Evolutionary conservation across 2,329 filamentous ascomycete genomes (phyloP).

Genomic region (Colletotrichum sp.): DNA sequence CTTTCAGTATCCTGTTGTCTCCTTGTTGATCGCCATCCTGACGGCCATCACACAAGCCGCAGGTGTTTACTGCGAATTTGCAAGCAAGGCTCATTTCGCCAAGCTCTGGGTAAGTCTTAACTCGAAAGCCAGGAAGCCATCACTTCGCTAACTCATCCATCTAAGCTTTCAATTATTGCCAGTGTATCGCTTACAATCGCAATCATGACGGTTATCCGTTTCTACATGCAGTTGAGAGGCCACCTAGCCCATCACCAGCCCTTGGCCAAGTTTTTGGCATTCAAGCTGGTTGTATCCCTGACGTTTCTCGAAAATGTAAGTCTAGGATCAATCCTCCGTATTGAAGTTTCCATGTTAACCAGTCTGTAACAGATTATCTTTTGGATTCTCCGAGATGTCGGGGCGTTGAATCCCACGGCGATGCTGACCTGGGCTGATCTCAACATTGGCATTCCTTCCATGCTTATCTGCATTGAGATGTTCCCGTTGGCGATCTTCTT

Average conservation of each 20-base stretch:
- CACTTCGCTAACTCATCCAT: background rate
- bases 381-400: constrained; percentile 26
- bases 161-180: constrained; percentile 29
- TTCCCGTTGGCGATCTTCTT: constrained; percentile 27
- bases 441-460: constrained; percentile 25
- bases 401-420: constrained; percentile 21
- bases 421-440: constrained; percentile 27
- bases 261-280: constrained; percentile 29
- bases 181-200: constrained; percentile 27
- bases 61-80: constrained; percentile 34
- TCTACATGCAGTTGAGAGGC: constrained; percentile 9
- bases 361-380: constrained; percentile 24
- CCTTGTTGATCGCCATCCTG: constrained; percentile 45
- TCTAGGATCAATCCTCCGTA: background rate
- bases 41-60: constrained; percentile 32
- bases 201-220: constrained; percentile 28
- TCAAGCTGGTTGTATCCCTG: constrained; percentile 29
- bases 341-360: background rate
- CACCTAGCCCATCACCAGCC: constrained; percentile 27
- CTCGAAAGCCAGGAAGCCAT: rapidly evolving
- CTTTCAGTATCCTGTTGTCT: constrained; percentile 44
- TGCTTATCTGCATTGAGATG: constrained; percentile 30
- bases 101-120: constrained; percentile 29
- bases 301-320: constrained; percentile 23
- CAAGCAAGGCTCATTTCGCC: constrained; percentile 30